These are phyloP conservation scores for Kluyveromyces sp. DNA, from an alignment of 1,139 yeast species.

Conservation along the genomic window DNA sequence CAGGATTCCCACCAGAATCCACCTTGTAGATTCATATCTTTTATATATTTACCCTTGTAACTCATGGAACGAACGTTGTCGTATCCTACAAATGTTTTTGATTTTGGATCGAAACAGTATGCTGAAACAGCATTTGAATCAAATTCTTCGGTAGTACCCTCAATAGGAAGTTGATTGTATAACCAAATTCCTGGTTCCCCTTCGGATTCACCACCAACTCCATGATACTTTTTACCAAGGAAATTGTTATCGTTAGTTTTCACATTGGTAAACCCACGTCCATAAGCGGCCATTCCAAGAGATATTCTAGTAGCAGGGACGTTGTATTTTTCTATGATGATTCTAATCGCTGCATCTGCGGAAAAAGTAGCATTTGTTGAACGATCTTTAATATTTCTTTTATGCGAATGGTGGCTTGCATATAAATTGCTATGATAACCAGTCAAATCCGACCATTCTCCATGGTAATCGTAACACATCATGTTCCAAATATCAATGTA, in stretches of 20 bases:
- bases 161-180: slow-evolving; percentile 45
- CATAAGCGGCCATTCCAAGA: slow-evolving; percentile 86
- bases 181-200: slow-evolving; percentile 48
- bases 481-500: slow-evolving; percentile 67
- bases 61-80: slow-evolving; percentile 53
- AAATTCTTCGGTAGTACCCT: slow-evolving; percentile 37
- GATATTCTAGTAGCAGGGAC: slow-evolving; percentile 48
- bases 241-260: slow-evolving; percentile 16
- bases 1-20: slow-evolving; percentile 95
- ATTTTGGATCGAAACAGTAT: slow-evolving; percentile 39
- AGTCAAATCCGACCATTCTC: slow-evolving; percentile 60
- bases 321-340: slow-evolving; percentile 36
- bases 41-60: slow-evolving; percentile 55
- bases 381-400: slow-evolving; percentile 4
- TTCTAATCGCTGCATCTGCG: slow-evolving; percentile 43
- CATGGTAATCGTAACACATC: slow-evolving; percentile 86
- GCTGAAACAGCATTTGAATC: slow-evolving; percentile 55
- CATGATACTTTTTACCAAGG: slow-evolving; percentile 38
- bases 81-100: slow-evolving; percentile 46
- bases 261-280: slow-evolving; percentile 55
- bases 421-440: slow-evolving; percentile 70
- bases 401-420: slow-evolving; percentile 1
- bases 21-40: slow-evolving; percentile 51
- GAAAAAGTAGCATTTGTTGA: slow-evolving; percentile 30
- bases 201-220: slow-evolving; percentile 39